Evolutionary conservation across 306 rosid species (phyloP).

Genomic region (Myrica gale): DNA sequence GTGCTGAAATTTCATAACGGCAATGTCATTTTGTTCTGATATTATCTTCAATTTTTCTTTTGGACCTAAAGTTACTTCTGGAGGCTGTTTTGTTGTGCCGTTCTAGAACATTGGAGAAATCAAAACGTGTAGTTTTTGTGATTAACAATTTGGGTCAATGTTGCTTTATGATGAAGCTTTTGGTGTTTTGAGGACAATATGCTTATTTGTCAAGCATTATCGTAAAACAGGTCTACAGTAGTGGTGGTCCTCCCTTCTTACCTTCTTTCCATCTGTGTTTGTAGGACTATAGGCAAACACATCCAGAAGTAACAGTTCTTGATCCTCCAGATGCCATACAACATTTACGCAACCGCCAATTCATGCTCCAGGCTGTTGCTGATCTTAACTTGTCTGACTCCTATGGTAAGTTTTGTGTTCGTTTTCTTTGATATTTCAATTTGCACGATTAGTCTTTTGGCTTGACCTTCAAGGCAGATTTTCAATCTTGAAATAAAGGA

Average conservation of each 20-base stretch:
- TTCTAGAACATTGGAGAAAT: no score
- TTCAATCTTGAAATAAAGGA: neutral
- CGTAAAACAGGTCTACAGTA: neutral
- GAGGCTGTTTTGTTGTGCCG: no score
- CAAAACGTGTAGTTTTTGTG: neutral
- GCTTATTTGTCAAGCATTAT: neutral
- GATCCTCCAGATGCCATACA: slow-evolving; percentile 98
- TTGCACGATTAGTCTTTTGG: neutral
- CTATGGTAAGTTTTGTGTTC: slow-evolving; percentile 49
- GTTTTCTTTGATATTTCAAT: neutral
- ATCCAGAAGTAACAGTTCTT: slow-evolving; percentile 88
- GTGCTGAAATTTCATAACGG: neutral
- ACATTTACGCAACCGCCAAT: slow-evolving; percentile 73
- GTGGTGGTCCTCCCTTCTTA: neutral
- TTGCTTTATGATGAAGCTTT: neutral
- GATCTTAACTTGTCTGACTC: slow-evolving; percentile 73
- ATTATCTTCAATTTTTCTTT: neutral
- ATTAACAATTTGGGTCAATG: neutral
- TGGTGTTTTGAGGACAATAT: neutral
- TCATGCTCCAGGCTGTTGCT: slow-evolving; percentile 95
- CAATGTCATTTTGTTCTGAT: neutral
- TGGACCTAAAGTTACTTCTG: no score
- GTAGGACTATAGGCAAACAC: slow-evolving; percentile 77
- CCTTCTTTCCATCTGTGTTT: slow-evolving; percentile 23
- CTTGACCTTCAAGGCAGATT: neutral